Percentiles rank a stretch among this genome's conserved stretches.
Evolutionary conservation across 2,329 filamentous ascomycete genomes (phyloP).

Genomic region (Pseudonectria buxi): DNA sequence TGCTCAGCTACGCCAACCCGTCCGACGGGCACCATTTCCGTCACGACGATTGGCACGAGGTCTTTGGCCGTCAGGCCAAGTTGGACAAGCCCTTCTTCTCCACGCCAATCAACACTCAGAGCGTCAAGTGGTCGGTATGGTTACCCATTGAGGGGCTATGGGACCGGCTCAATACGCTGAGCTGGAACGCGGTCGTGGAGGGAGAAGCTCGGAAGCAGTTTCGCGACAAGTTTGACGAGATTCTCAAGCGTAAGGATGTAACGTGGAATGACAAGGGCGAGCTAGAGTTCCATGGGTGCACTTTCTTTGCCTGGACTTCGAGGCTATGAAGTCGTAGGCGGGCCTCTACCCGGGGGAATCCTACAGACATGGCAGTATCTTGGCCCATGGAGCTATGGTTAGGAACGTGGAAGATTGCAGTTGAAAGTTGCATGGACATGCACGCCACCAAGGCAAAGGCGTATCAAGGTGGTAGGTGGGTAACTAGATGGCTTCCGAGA

Average conservation of each 20-base stretch:
- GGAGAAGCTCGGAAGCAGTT: constrained; percentile 43
- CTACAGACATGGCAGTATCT: no score
- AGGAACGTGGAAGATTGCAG: constrained; percentile 19
- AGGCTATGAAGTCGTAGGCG: constrained; percentile 27
- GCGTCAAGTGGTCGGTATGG: constrained; percentile 31
- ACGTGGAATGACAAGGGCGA: constrained; percentile 55
- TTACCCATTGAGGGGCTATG: constrained; percentile 58
- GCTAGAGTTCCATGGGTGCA: constrained; percentile 57
- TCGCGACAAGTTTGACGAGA: constrained; percentile 45
- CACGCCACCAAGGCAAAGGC: no score
- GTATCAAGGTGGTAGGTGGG: no score
- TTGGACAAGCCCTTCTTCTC: constrained; percentile 45
- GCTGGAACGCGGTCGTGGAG: constrained; percentile 57
- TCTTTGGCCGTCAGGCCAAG: constrained; percentile 55
- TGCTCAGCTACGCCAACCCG: constrained; percentile 47
- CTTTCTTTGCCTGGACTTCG: constrained; percentile 57
- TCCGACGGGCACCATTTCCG: constrained; percentile 58
- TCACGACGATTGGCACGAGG: constrained; percentile 54
- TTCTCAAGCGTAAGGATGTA: constrained; percentile 45
- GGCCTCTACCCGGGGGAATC: neutral
- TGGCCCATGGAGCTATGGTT: constrained; percentile 12
- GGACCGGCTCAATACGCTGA: constrained; percentile 58
- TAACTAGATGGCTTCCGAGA: no score
- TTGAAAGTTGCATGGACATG: constrained; percentile 1
- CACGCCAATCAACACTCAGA: constrained; percentile 52